phyloP scores from a whole-genome alignment of 805 yeast genomes.

The Tetrapisispora pingtungensis region DNA sequence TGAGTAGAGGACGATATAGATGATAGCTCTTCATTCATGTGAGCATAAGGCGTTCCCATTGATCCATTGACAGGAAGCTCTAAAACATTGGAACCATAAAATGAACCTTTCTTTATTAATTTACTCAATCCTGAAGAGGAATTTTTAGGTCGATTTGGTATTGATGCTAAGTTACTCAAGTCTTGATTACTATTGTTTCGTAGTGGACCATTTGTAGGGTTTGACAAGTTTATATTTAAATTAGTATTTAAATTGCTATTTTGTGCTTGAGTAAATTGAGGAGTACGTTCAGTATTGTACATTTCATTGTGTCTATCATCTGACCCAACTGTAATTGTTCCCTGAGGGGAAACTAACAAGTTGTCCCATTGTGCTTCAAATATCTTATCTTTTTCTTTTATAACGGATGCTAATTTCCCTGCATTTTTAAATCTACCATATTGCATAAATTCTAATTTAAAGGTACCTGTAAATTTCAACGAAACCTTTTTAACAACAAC shows the following conservation, averaged over 20 bases:
- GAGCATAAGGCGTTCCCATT: conserved; percentile 29
- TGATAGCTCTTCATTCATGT: conserved; percentile 10
- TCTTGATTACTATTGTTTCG: background rate
- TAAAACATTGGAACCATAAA: conserved; percentile 10
- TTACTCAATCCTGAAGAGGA: conserved; percentile 7
- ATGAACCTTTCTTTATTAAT: conserved; percentile 7
- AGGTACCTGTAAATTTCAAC: conserved; percentile 51
- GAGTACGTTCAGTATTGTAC: background rate
- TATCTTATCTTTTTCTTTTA: conserved; percentile 44
- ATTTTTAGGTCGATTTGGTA: background rate
- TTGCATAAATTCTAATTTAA: conserved; percentile 49
- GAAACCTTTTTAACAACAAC: conserved; percentile 50
- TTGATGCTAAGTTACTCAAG: too few relatives aligned
- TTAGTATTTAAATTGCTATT: too few relatives aligned
- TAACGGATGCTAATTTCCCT: conserved; percentile 28
- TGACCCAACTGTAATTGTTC: conserved; percentile 17
- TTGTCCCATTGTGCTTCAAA: conserved; percentile 73
- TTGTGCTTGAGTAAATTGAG: too few relatives aligned
- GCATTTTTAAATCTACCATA: conserved; percentile 32
- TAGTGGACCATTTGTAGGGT: background rate
- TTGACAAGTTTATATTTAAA: too few relatives aligned
- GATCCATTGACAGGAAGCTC: conserved; percentile 23
- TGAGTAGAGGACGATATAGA: conserved; percentile 1
- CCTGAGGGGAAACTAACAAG: conserved; percentile 29
- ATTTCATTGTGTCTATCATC: conserved; percentile 3